A percentile compares a stretch with the other conserved stretches of the same genome.
Conservation (phyloP, 2,329 filamentous ascomycete genomes). For the Exophiala spinifera region DNA sequence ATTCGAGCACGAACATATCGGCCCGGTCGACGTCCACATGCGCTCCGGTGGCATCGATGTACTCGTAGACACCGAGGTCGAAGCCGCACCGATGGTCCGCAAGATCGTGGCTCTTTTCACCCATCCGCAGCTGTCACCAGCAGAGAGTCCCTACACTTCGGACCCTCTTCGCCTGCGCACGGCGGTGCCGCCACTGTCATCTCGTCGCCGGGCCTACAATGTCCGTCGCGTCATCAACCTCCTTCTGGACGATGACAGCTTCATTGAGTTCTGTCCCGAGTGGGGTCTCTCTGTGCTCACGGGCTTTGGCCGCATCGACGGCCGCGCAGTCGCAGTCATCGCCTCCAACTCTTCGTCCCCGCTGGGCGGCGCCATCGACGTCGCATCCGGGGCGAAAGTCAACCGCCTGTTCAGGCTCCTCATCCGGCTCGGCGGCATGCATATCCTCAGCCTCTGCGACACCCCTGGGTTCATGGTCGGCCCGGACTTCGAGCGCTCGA, state of each 20-base stretch:
- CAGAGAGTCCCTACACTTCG: conserved; percentile 21
- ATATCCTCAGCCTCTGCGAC: conserved; percentile 24
- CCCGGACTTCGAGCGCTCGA: conserved; percentile 21
- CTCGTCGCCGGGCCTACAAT: conserved; percentile 21
- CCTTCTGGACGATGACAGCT: conserved; percentile 21
- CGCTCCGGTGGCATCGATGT: conserved; percentile 24
- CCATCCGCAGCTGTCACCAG: conserved; percentile 19
- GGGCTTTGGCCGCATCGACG: conserved; percentile 23
- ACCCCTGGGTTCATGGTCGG: conserved; percentile 24
- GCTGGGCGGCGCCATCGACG: conserved; percentile 20
- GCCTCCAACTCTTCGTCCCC: conserved; percentile 23
- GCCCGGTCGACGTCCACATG: conserved; percentile 23
- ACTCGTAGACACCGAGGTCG: conserved; percentile 23
- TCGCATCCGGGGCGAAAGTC: conserved; percentile 22
- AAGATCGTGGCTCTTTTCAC: conserved; percentile 24
- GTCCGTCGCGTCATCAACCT: conserved; percentile 22
- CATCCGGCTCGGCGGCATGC: conserved; percentile 22
- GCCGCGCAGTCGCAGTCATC: conserved; percentile 21
- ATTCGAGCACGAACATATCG: conserved; percentile 23
- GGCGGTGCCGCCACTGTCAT: conserved; percentile 21
- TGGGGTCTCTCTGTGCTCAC: conserved; percentile 24
- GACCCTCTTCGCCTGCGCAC: conserved; percentile 23
- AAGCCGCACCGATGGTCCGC: conserved; percentile 22
- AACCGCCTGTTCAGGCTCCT: conserved; percentile 22
- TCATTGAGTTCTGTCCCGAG: conserved; percentile 23